Percentiles rank a stretch among this genome's conserved stretches.
Conservation (phyloP, 345 rosid species). For the Eucalyptus leucophloia region DNA sequence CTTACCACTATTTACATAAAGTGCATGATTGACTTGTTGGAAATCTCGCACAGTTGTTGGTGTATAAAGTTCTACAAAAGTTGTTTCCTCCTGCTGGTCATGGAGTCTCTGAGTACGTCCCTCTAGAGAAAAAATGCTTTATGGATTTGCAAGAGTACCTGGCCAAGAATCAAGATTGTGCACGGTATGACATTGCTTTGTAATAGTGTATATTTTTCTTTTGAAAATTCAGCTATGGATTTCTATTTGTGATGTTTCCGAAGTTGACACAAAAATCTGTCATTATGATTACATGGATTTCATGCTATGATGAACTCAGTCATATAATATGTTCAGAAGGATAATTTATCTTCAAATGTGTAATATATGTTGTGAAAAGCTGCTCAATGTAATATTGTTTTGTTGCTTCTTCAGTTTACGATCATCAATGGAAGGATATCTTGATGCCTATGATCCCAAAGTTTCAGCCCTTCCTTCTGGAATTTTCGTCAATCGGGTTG, state of each 20-base stretch:
- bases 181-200: constrained; percentile 33
- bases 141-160: constrained; percentile 68
- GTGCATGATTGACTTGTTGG: not conserved
- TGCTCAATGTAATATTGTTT: not conserved
- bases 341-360: not conserved
- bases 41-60: constrained; percentile 56
- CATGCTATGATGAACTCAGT: not conserved
- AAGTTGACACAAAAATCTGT: not conserved
- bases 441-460: constrained; percentile 77
- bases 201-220: not conserved
- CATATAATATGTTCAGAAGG: not conserved
- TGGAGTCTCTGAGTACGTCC: constrained; percentile 16
- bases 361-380: not conserved
- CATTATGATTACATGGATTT: not conserved
- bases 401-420: constrained; percentile 45
- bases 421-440: constrained; percentile 92
- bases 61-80: constrained; percentile 71
- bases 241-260: not conserved
- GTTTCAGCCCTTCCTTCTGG: constrained; percentile 67
- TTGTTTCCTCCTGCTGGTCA: constrained; percentile 26
- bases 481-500: constrained; percentile 75
- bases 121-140: constrained; percentile 67
- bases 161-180: constrained; percentile 73
- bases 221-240: not conserved
- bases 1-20: not conserved